Conservation (phyloP, 495 filamentous ascomycete species). For the Daldinia decipiens region DNA sequence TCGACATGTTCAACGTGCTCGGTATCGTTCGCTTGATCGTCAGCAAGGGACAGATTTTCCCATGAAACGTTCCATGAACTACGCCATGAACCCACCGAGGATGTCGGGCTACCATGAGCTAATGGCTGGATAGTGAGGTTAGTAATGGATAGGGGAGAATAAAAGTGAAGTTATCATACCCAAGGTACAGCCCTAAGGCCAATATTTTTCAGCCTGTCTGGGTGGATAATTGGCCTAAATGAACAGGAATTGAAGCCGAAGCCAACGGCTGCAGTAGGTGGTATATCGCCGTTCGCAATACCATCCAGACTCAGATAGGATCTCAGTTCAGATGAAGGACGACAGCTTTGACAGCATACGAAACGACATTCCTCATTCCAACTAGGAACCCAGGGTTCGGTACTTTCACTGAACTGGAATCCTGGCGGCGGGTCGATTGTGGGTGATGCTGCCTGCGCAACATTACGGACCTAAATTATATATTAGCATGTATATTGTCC, state of each 20-base stretch:
- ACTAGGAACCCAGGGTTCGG: conserved; percentile 54
- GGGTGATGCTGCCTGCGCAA: conserved; percentile 4
- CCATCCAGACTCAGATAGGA: conserved; percentile 61
- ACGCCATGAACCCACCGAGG: not conserved
- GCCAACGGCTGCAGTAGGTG: conserved; percentile 52
- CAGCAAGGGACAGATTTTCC: not conserved
- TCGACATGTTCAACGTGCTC: not conserved
- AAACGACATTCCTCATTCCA: conserved; percentile 58
- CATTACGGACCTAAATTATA: conserved; percentile 11
- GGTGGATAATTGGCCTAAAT: conserved; percentile 48
- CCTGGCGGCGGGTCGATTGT: conserved; percentile 17
- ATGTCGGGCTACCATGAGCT: conserved; percentile 6
- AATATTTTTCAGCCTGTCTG: conserved; percentile 47
- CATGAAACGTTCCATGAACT: not conserved
- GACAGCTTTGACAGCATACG: conserved; percentile 64
- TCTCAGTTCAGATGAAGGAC: conserved; percentile 53
- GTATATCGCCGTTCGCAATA: conserved; percentile 57
- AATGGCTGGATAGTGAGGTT: conserved; percentile 19
- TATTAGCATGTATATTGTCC: conserved; percentile 12
- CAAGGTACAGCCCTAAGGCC: conserved; percentile 50
- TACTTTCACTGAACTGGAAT: conserved; percentile 23
- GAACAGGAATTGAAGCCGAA: conserved; percentile 53
- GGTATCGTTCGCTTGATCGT: not conserved
- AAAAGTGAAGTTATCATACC: conserved; percentile 42
- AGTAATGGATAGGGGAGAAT: conserved; percentile 7